Evolutionary conservation across 73 alveolate genomes (phyloP).

Genomic region (Symbiodinium natans): DNA sequence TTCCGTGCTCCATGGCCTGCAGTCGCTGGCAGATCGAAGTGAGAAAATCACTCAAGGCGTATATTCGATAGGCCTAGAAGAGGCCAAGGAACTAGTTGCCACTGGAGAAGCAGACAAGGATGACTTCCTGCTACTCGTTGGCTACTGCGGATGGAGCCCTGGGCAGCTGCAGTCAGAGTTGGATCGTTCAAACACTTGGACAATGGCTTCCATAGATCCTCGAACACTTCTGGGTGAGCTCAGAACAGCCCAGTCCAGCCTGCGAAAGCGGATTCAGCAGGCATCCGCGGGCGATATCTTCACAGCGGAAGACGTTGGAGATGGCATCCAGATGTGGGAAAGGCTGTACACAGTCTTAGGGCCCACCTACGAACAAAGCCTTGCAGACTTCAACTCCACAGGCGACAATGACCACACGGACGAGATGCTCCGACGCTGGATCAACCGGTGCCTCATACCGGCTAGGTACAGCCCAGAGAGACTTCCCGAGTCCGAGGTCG

Average conservation of each 20-base stretch:
- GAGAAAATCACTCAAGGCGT: slow-evolving; percentile 65
- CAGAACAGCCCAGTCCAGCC: slow-evolving; percentile 11
- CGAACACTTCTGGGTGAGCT: slow-evolving; percentile 34
- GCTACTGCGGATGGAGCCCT: slow-evolving; percentile 85
- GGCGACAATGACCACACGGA: slow-evolving; percentile 80
- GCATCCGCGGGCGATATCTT: slow-evolving; percentile 56
- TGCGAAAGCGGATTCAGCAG: slow-evolving; percentile 21
- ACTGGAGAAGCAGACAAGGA: slow-evolving; percentile 39
- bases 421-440: slow-evolving; percentile 73
- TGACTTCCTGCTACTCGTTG: slow-evolving; percentile 77
- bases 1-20: slow-evolving; percentile 75
- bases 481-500: background rate
- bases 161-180: slow-evolving; percentile 62
- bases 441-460: slow-evolving; percentile 75
- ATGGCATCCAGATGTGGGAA: slow-evolving; percentile 86
- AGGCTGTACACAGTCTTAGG: slow-evolving; percentile 36
- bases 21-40: slow-evolving; percentile 7
- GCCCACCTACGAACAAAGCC: slow-evolving; percentile 4
- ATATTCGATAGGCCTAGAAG: slow-evolving; percentile 43
- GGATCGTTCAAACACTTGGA: slow-evolving; percentile 54
- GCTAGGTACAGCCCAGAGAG: slow-evolving; percentile 16
- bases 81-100: slow-evolving; percentile 38
- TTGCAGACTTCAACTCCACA: slow-evolving; percentile 26
- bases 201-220: slow-evolving; percentile 82
- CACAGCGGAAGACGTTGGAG: slow-evolving; percentile 67